phyloP scores from a whole-genome alignment of 169 alveolate species.

The Plasmodium reichenowi region DNA sequence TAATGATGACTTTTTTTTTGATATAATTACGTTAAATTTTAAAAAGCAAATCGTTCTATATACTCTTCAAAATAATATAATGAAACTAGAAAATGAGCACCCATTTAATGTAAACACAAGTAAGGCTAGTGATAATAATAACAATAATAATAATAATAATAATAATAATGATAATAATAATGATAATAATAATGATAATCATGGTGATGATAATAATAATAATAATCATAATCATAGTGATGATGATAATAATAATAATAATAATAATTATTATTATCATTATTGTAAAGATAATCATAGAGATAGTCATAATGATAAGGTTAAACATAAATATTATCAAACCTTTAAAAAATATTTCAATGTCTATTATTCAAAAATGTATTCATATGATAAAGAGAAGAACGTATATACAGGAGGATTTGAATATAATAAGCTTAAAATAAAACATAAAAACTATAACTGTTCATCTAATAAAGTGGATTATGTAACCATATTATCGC shows the following conservation, averaged over 20 bases:
- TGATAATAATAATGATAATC: background rate
- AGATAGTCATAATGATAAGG: background rate
- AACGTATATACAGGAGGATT: slow-evolving; percentile 31
- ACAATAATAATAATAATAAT: no score
- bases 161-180: background rate
- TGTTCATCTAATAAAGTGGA: background rate
- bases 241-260: background rate
- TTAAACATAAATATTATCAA: background rate
- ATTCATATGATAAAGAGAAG: slow-evolving; percentile 40
- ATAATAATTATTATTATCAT: background rate
- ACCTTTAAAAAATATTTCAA: slow-evolving; percentile 39
- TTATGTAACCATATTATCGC: slow-evolving; percentile 6
- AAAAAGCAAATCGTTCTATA: slow-evolving; percentile 23
- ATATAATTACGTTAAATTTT: slow-evolving; percentile 39
- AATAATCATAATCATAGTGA: background rate
- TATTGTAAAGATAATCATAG: background rate
- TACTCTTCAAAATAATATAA: slow-evolving; percentile 14
- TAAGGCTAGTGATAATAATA: background rate
- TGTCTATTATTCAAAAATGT: slow-evolving; percentile 38
- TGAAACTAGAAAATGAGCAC: slow-evolving; percentile 2
- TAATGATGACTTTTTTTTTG: slow-evolving; percentile 25
- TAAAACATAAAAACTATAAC: slow-evolving; percentile 30
- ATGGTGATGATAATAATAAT: background rate
- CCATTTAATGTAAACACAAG: background rate
- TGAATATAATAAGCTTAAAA: slow-evolving; percentile 21